These are phyloP conservation scores for Fusarium liriodendri DNA, from an alignment of 2,329 filamentous ascomycete species.

Conservation along the genomic window DNA sequence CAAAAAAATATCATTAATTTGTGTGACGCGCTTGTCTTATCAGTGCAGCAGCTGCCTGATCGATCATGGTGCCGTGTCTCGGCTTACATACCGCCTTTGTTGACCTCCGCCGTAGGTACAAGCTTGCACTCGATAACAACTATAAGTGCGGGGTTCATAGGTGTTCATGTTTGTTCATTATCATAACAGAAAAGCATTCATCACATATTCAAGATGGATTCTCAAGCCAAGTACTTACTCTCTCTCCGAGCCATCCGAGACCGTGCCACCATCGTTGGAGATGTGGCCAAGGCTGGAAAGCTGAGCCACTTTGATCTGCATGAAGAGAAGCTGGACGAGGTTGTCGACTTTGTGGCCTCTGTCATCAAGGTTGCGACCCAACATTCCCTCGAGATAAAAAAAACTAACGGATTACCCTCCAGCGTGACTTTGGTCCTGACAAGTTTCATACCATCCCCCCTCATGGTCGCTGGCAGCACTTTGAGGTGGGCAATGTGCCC, in stretches of 20 bases:
- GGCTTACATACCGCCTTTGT: not conserved
- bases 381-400: not conserved
- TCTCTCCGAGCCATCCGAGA: slow-evolving; percentile 52
- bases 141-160: not conserved
- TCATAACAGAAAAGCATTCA: not conserved
- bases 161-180: not conserved
- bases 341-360: slow-evolving; percentile 55
- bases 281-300: slow-evolving; percentile 51
- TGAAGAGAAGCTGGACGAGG: slow-evolving; percentile 50
- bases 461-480: slow-evolving; percentile 72
- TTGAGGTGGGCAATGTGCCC: slow-evolving; percentile 65
- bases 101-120: not conserved
- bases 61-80: not conserved
- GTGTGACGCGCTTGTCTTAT: not conserved
- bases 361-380: slow-evolving; percentile 54
- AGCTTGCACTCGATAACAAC: not conserved
- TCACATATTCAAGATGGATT: slow-evolving; percentile 18
- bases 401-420: not conserved
- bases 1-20: not conserved
- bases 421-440: slow-evolving; percentile 64
- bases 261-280: slow-evolving; percentile 46
- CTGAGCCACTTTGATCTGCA: slow-evolving; percentile 58
- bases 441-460: slow-evolving; percentile 61
- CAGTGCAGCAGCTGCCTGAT: not conserved
- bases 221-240: slow-evolving; percentile 46